A percentile compares a stretch with the other conserved stretches of the same genome.
Conservation (phyloP, 768 basidiomycete species). For the Termitomyces sp. region DNA sequence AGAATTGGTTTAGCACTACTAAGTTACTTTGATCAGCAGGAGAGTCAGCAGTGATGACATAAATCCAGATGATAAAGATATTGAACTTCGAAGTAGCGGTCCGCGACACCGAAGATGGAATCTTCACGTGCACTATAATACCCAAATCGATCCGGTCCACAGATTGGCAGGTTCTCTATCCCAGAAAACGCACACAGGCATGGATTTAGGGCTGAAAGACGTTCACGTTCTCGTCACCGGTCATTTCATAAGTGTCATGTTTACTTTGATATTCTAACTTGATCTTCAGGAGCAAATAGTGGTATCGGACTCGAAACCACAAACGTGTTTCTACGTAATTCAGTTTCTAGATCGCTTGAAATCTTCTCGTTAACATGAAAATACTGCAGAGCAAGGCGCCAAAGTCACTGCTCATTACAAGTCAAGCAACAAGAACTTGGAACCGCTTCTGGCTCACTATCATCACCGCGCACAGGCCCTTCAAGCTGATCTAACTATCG, state of each 20-base stretch:
- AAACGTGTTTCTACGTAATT: slow-evolving; percentile 50
- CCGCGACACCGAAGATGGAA: neutral
- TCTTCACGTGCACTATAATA: neutral
- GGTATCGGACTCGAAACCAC: slow-evolving; percentile 68
- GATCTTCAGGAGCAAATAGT: slow-evolving; percentile 57
- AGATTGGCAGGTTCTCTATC: neutral
- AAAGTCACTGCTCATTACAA: slow-evolving; percentile 72
- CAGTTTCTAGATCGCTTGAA: neutral
- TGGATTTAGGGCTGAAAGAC: slow-evolving; percentile 52
- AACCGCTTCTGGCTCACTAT: slow-evolving; percentile 33
- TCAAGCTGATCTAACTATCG: slow-evolving; percentile 57
- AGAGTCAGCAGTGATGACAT: too few species aligned
- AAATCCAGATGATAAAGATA: neutral
- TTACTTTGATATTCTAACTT: neutral
- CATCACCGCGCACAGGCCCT: slow-evolving; percentile 30
- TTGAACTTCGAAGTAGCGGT: neutral
- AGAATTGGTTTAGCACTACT: neutral
- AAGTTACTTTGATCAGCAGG: neutral
- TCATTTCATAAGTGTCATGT: slow-evolving; percentile 14
- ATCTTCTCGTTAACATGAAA: neutral
- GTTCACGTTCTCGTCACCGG: slow-evolving; percentile 72
- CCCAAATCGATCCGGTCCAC: neutral
- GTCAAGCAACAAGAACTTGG: slow-evolving; percentile 38
- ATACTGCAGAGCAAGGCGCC: slow-evolving; percentile 56
- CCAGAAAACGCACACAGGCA: slow-evolving; percentile 6